These are phyloP conservation scores for Reticulascus tulasneorum DNA, from an alignment of 2,329 filamentous ascomycete genomes.

Conservation along the genomic window DNA sequence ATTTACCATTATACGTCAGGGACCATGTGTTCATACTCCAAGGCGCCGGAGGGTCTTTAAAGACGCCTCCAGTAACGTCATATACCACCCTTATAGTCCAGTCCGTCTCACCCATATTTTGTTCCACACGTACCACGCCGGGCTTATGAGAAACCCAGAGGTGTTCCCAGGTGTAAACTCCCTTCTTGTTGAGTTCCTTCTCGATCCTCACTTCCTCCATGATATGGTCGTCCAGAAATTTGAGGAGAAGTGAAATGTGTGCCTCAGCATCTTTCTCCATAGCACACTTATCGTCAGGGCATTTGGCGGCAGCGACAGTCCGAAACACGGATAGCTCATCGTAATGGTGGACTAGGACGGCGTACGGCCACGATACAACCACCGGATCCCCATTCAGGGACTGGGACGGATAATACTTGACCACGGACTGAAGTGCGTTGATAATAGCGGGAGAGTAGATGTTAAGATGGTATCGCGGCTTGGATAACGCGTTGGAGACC, in stretches of 20 bases:
- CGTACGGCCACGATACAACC: conserved; percentile 4
- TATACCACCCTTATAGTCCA: neutral
- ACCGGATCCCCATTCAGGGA: conserved; percentile 7
- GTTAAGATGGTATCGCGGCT: conserved; percentile 4
- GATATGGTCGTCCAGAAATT: conserved; percentile 18
- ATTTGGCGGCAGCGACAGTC: neutral
- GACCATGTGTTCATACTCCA: neutral
- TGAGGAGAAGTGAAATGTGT: conserved; percentile 14
- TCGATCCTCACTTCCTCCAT: conserved; percentile 18
- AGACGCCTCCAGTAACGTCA: neutral
- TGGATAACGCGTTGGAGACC: no score
- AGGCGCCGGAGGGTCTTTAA: neutral
- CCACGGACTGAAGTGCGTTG: conserved; percentile 14
- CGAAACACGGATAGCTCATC: neutral
- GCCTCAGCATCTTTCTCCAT: conserved; percentile 9
- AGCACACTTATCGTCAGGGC: conserved; percentile 6
- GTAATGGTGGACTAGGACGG: conserved; percentile 5
- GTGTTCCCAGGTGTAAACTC: conserved; percentile 15
- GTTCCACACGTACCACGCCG: conserved; percentile 4
- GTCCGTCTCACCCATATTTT: neutral
- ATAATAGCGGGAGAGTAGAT: conserved; percentile 12
- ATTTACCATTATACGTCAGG: neutral
- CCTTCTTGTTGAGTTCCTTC: conserved; percentile 14
- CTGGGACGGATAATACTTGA: conserved; percentile 13
- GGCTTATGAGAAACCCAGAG: conserved; percentile 16